Evolutionary conservation across 352 stramenopile genomes (phyloP).

Genomic region (Phytophthora idaei): DNA sequence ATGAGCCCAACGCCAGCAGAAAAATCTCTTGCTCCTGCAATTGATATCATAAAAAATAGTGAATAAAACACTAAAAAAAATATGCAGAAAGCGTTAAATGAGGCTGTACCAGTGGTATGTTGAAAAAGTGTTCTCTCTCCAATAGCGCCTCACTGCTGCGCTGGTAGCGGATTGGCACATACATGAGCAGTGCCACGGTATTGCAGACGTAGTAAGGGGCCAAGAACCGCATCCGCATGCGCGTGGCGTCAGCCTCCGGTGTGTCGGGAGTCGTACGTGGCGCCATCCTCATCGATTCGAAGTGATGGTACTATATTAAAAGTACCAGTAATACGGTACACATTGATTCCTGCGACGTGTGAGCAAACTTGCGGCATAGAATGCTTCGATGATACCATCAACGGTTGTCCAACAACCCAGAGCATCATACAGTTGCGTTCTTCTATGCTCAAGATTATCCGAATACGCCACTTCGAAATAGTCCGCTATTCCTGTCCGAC

Average conservation of each 20-base stretch:
- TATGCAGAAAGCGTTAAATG: background rate
- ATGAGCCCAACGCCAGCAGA: conserved; percentile 56
- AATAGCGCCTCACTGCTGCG: conserved; percentile 47
- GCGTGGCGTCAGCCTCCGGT: conserved; percentile 1
- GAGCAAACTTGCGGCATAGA: background rate
- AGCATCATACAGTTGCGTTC: background rate
- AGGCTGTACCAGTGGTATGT: conserved; percentile 53
- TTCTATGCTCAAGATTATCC: background rate
- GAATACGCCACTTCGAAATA: background rate
- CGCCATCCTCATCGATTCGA: conserved; percentile 13
- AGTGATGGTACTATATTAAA: background rate
- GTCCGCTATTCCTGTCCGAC: conserved; percentile 11
- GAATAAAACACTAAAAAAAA: conserved; percentile 17
- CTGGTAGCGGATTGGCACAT: conserved; percentile 52
- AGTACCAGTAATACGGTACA: conserved; percentile 1
- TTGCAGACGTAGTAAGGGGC: conserved; percentile 81
- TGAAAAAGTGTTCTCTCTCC: conserved; percentile 66
- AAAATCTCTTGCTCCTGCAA: conserved; percentile 75
- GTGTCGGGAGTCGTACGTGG: background rate
- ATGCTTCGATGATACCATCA: background rate
- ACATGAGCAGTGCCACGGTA: conserved; percentile 55
- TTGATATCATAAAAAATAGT: conserved; percentile 3
- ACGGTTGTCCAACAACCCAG: background rate
- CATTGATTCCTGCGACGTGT: background rate
- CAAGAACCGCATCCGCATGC: conserved; percentile 58